Percentiles rank a stretch among this genome's conserved stretches.
phyloP scores from a whole-genome alignment of 2,329 filamentous ascomycete species.

The Juglanconis juglandina region DNA sequence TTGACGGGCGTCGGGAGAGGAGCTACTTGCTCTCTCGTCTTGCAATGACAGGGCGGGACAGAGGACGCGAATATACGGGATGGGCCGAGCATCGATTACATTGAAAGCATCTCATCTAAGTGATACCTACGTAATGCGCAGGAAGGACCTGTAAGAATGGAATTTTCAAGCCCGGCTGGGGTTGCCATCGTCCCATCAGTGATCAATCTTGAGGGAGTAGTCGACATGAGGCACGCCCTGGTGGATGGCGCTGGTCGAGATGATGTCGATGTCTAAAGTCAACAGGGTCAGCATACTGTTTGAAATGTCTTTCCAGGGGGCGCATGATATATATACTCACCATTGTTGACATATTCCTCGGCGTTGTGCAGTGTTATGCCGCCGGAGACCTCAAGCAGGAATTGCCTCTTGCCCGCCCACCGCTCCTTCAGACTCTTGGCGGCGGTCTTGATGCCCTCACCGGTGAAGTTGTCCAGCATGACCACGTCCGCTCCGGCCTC shows the following conservation, averaged over 20 bases:
- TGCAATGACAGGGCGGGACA: too few relatives aligned
- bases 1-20: too few relatives aligned
- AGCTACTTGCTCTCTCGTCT: too few relatives aligned
- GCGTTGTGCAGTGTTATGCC: constrained; percentile 85
- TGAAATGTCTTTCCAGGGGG: not conserved
- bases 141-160: not conserved
- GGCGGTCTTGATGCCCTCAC: constrained; percentile 71
- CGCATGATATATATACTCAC: constrained; percentile 39
- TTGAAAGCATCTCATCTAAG: too few relatives aligned
- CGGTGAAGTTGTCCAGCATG: constrained; percentile 95
- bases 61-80: too few relatives aligned
- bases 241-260: constrained; percentile 95
- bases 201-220: constrained; percentile 86
- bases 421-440: constrained; percentile 73
- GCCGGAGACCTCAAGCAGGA: constrained; percentile 88
- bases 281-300: constrained; percentile 20
- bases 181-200: constrained; percentile 23
- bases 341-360: constrained; percentile 70
- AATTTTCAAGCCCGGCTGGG: too few relatives aligned
- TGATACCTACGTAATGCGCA: not conserved
- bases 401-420: constrained; percentile 71
- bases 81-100: too few relatives aligned
- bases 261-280: constrained; percentile 76
- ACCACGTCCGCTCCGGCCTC: constrained; percentile 88
- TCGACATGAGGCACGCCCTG: constrained; percentile 93